Evolutionary conservation across 2,329 filamentous ascomycete genomes (phyloP).

Genomic region (Teratosphaeria pseudoeucalypti): DNA sequence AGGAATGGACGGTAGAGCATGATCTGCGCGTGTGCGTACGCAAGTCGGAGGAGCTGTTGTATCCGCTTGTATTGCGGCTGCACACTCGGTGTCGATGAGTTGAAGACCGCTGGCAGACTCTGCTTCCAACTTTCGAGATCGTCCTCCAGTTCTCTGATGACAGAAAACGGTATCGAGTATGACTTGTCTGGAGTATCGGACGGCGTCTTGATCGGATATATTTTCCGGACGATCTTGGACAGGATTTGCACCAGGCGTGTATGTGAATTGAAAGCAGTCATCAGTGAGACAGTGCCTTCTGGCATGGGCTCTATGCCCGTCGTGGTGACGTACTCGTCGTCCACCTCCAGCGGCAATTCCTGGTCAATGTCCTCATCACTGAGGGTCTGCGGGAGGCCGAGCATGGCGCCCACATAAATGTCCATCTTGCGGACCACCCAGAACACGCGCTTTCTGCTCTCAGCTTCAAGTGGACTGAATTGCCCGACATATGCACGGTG

Average conservation of each 20-base stretch:
- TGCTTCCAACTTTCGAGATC: slow-evolving; percentile 55
- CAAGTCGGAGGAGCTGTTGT: slow-evolving; percentile 67
- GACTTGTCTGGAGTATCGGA: slow-evolving; percentile 39
- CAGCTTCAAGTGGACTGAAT: slow-evolving; percentile 39
- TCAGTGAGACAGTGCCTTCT: slow-evolving; percentile 43
- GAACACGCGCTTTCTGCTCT: slow-evolving; percentile 41
- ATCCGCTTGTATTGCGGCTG: slow-evolving; percentile 55
- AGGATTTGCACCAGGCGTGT: slow-evolving; percentile 47
- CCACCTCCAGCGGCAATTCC: slow-evolving; percentile 36
- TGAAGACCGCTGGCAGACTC: slow-evolving; percentile 61
- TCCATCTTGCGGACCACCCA: slow-evolving; percentile 44
- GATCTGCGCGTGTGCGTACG: slow-evolving; percentile 75
- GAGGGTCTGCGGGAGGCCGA: slow-evolving; percentile 39
- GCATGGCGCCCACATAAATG: slow-evolving; percentile 42
- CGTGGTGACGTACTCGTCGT: slow-evolving; percentile 42
- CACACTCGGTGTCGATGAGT: slow-evolving; percentile 58
- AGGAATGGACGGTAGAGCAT: slow-evolving; percentile 74
- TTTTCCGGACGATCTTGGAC: slow-evolving; percentile 51
- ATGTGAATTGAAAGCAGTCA: slow-evolving; percentile 51
- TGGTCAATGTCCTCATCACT: slow-evolving; percentile 42
- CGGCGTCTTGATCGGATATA: slow-evolving; percentile 51
- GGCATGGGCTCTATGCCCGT: slow-evolving; percentile 44
- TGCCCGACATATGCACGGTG: slow-evolving; percentile 38
- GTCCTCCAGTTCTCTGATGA: slow-evolving; percentile 54
- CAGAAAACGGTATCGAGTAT: slow-evolving; percentile 53